Evolutionary conservation across 2,329 filamentous ascomycete genomes (phyloP), one percentile per base, ranked within the genome.

Genomic region (Venturia pyrina): DNA sequence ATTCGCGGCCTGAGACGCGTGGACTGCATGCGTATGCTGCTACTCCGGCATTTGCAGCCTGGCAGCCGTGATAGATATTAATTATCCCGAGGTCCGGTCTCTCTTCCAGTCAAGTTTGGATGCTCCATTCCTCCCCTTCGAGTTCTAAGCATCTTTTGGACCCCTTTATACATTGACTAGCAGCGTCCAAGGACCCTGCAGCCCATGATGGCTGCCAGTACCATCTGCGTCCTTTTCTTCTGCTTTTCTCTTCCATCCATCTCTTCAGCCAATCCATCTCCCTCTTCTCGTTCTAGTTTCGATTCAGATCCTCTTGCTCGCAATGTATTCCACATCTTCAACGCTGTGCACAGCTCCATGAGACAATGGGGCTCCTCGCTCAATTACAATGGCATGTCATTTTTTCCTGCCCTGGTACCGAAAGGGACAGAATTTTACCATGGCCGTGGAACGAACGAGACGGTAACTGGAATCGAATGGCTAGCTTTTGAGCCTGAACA

Each of bases 401-500:
- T 89, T 69, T 89, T 91, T 70, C 79, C 88, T 0, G 88, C 83
- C 0, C 82, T 81, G 0, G 81, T 92, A 0, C 88, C 89, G 0
- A 77, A 79, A 21, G 87, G 85, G 3, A 88, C 85, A 0, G 76
- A 87, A 44, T 74, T 91, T 11, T 90, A 91, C 70, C 89, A 92
- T 71, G 89, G 89, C 15, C 81, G 80, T 0, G 69, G 69, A 10
- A 73, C 71, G 0, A 69, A 77, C 0, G 74, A 81, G 1, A 77
- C 80, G 0, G 80, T 89, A 0, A 73, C 75, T 2, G 82, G 80
- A 0, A 82, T 80, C 3, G 86, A 91, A 70, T 91, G 89, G 88
- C 78, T 92, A 1, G 89, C 89, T 0, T 92, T 91, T 71, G 89
- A 92, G 73, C 82, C 88, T 3, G 89, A 92, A 70, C 89, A 92